phyloP scores from a whole-genome alignment of 2,329 filamentous ascomycete genomes.

The Phoma sp. region DNA sequence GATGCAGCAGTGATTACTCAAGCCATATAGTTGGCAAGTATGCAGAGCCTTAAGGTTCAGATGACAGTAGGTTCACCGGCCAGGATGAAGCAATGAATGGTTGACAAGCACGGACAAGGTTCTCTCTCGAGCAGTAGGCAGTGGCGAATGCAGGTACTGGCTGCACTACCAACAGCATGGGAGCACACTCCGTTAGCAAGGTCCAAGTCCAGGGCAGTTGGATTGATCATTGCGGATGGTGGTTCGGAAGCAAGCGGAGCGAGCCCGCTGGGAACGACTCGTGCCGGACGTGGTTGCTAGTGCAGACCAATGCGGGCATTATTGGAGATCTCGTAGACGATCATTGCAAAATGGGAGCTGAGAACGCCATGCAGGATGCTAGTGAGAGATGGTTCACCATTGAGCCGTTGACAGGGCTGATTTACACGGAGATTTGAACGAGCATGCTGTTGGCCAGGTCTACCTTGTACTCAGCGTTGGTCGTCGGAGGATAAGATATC shows the following conservation, averaged over 20 bases:
- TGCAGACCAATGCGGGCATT: background rate
- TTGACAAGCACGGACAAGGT: background rate
- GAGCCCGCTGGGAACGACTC: conserved; percentile 3
- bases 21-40: background rate
- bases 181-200: background rate
- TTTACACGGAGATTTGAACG: background rate
- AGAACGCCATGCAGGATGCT: conserved; percentile 9
- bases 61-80: background rate
- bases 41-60: background rate
- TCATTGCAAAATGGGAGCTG: background rate
- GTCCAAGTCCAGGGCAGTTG: background rate
- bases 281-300: background rate
- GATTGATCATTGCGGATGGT: background rate
- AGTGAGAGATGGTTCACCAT: background rate
- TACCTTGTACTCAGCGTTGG: too few species aligned
- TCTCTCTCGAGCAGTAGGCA: background rate
- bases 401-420: background rate
- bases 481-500: too few species aligned
- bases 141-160: conserved; percentile 13
- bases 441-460: too few species aligned
- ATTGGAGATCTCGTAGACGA: background rate
- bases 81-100: background rate
- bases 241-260: conserved; percentile 2
- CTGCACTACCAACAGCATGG: background rate
- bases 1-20: background rate